Evolutionary conservation across 192 early-diverging fungal species (phyloP).

Genomic region (Coemansia umbellata): DNA sequence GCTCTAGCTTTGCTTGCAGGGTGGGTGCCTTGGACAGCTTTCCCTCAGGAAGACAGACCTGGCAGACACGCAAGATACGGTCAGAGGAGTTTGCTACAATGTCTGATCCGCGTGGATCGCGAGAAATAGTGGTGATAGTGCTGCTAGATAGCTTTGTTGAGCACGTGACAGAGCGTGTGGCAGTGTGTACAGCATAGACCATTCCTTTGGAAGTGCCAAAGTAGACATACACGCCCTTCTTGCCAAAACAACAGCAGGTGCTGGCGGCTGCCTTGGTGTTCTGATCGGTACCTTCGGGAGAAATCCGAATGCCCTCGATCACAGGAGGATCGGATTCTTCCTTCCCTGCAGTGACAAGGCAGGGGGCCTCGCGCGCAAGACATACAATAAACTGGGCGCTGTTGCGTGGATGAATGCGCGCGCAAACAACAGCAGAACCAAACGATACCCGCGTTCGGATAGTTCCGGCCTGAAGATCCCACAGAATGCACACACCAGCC

Average conservation of each 20-base stretch:
- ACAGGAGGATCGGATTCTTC: not conserved
- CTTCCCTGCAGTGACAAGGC: slow-evolving; percentile 22
- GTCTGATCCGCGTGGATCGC: slow-evolving; percentile 53
- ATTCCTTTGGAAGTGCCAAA: slow-evolving; percentile 33
- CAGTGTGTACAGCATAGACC: slow-evolving; percentile 38
- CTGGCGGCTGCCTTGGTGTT: slow-evolving; percentile 38
- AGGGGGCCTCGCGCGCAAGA: slow-evolving; percentile 29
- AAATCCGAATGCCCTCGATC: slow-evolving; percentile 20
- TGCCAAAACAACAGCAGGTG: slow-evolving; percentile 45
- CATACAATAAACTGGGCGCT: slow-evolving; percentile 26
- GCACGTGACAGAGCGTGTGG: slow-evolving; percentile 17
- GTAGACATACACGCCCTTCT: slow-evolving; percentile 47
- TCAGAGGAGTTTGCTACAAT: slow-evolving; percentile 79
- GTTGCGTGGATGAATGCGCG: slow-evolving; percentile 77
- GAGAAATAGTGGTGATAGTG: slow-evolving; percentile 28
- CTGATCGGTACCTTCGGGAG: slow-evolving; percentile 13
- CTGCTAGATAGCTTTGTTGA: slow-evolving; percentile 35
- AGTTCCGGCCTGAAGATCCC: slow-evolving; percentile 70
- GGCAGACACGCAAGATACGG: slow-evolving; percentile 71
- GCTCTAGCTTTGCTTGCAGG: slow-evolving; percentile 5
- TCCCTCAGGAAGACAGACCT: slow-evolving; percentile 25
- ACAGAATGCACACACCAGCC: slow-evolving; percentile 81
- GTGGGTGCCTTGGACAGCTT: not conserved
- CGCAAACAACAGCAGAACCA: slow-evolving; percentile 63
- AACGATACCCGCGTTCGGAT: slow-evolving; percentile 61